phyloP scores from a whole-genome alignment of 345 rosid genomes.

The Dipteronia dyeriana region DNA sequence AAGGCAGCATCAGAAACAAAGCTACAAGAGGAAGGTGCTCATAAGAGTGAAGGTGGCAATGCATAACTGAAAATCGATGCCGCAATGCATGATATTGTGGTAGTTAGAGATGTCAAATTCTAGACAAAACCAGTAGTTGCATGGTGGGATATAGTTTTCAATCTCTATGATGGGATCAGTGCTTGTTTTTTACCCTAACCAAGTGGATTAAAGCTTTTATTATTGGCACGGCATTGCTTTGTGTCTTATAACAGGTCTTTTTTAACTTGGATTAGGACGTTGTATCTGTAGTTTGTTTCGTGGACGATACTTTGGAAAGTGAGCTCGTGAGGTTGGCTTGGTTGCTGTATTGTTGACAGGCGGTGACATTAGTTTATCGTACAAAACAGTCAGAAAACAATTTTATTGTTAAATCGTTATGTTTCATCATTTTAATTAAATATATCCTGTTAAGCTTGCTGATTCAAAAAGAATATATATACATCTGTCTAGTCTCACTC shows the following conservation, averaged over 20 bases:
- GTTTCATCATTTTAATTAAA: background rate
- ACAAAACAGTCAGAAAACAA: background rate
- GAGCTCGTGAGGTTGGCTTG: background rate
- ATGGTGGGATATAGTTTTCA: conserved; percentile 9
- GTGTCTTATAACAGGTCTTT: background rate
- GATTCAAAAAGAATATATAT: too few relatives aligned
- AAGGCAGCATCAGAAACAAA: conserved; percentile 17
- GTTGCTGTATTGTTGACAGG: background rate
- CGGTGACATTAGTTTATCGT: background rate
- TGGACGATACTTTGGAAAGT: conserved; percentile 4
- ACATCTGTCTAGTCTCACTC: too few relatives aligned
- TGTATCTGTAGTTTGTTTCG: conserved; percentile 18
- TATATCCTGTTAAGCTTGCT: too few relatives aligned
- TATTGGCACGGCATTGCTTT: conserved; percentile 3
- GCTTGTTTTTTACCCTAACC: conserved; percentile 7
- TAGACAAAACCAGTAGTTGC: background rate
- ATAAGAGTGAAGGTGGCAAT: conserved; percentile 12
- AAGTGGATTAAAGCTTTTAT: conserved; percentile 12
- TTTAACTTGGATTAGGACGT: conserved; percentile 18
- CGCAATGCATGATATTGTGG: too few relatives aligned
- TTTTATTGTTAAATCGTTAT: background rate
- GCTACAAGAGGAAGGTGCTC: conserved; percentile 15
- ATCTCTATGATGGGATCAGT: conserved; percentile 14
- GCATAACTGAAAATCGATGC: conserved; percentile 20
- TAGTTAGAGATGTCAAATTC: conserved; percentile 4